Conservation (phyloP, 2,329 filamentous ascomycete species). For the Ophiosphaerella korrae region DNA sequence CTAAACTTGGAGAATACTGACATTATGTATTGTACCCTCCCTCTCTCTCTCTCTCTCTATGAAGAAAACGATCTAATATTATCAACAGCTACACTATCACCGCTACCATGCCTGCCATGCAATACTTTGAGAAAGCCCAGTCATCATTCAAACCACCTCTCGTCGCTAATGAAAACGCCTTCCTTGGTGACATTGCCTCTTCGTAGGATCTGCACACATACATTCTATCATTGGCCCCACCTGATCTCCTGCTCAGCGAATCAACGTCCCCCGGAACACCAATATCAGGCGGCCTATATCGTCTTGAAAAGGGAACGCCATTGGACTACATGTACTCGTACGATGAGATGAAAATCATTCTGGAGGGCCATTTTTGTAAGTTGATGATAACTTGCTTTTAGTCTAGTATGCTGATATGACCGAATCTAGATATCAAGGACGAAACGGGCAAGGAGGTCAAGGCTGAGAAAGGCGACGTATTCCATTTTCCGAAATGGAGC, state of each 20-base stretch:
- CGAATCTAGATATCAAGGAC: constrained; percentile 47
- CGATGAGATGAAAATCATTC: constrained; percentile 75
- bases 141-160: constrained; percentile 66
- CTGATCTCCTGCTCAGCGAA: constrained; percentile 47
- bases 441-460: constrained; percentile 65
- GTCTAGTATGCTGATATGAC: not conserved
- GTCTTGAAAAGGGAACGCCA: constrained; percentile 69
- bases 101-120: constrained; percentile 43
- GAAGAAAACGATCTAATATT: no score
- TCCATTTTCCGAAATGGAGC: constrained; percentile 69
- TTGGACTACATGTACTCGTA: constrained; percentile 73
- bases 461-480: constrained; percentile 67
- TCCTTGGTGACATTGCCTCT: constrained; percentile 65
- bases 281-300: constrained; percentile 68
- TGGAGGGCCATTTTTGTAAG: constrained; percentile 71
- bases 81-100: no score
- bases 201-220: constrained; percentile 47
- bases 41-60: no score
- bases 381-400: not conserved
- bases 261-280: constrained; percentile 63
- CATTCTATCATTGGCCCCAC: not conserved
- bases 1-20: no score
- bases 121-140: constrained; percentile 64
- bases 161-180: constrained; percentile 71
- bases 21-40: no score